These are phyloP conservation scores for Cutaneotrichosporon sp. DNA, from an alignment of 1,284 basidiomycete species.

Conservation along the genomic window DNA sequence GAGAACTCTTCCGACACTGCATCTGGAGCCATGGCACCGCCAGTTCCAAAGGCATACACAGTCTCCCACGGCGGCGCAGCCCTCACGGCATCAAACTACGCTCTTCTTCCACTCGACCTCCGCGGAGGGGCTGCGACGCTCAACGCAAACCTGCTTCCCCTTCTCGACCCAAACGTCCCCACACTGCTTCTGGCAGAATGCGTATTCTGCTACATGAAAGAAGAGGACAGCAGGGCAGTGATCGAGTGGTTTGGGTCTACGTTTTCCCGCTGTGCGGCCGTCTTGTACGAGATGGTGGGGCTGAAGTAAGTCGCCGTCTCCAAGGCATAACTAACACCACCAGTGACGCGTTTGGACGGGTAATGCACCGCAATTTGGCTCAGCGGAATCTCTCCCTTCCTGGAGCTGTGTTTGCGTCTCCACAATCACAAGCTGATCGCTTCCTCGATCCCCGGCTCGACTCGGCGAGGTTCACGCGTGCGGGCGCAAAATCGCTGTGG, in stretches of 20 bases:
- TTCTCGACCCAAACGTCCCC: slow-evolving; percentile 63
- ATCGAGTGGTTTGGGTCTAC: slow-evolving; percentile 68
- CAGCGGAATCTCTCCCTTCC: slow-evolving; percentile 70
- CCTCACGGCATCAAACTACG: slow-evolving; percentile 63
- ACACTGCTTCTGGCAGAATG: slow-evolving; percentile 86
- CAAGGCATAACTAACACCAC: not conserved
- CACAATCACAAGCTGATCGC: slow-evolving; percentile 59
- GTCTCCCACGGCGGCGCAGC: slow-evolving; percentile 61
- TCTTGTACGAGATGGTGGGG: slow-evolving; percentile 88
- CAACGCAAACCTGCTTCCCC: slow-evolving; percentile 21
- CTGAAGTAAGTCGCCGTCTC: slow-evolving; percentile 51
- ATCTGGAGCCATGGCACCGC: slow-evolving; percentile 1
- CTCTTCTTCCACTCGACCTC: slow-evolving; percentile 70
- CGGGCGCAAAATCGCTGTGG: slow-evolving; percentile 61
- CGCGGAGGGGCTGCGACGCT: slow-evolving; percentile 47
- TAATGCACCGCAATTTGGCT: slow-evolving; percentile 80
- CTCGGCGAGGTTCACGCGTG: slow-evolving; percentile 53
- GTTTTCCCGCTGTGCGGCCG: slow-evolving; percentile 48
- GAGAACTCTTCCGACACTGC: not conserved
- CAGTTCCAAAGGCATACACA: slow-evolving; percentile 18
- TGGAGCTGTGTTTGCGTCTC: slow-evolving; percentile 62
- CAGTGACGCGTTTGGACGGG: slow-evolving; percentile 71
- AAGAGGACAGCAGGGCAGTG: slow-evolving; percentile 58
- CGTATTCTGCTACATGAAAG: slow-evolving; percentile 80
- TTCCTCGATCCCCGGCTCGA: slow-evolving; percentile 50